Conservation (phyloP, 305 asterid species). For the Fraxinus baroniana region DNA sequence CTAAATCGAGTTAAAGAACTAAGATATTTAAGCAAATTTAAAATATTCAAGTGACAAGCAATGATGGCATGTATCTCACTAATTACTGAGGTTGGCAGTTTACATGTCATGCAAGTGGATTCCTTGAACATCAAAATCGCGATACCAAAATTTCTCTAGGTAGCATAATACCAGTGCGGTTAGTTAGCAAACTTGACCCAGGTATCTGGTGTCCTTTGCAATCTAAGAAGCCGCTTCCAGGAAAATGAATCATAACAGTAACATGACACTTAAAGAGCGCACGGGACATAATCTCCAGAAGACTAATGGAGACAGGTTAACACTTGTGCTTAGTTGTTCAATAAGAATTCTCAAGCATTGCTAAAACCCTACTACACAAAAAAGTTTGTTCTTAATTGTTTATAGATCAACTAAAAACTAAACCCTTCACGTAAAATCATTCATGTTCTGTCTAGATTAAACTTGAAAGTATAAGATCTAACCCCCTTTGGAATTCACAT, state of each 20-base stretch:
- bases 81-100: neutral
- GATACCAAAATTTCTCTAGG: too few species aligned
- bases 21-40: neutral
- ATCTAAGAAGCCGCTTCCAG: constrained; percentile 29
- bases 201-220: constrained; percentile 17
- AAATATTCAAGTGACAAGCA: neutral
- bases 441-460: neutral
- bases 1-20: neutral
- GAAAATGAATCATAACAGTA: neutral
- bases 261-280: neutral
- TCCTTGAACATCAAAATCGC: too few species aligned
- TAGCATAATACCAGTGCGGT: too few species aligned
- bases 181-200: too few species aligned
- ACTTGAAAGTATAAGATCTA: neutral
- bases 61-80: neutral
- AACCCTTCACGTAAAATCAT: neutral
- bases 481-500: neutral
- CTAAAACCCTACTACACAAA: neutral
- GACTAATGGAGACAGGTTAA: neutral
- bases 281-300: neutral
- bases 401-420: neutral
- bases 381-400: neutral
- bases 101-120: neutral
- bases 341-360: neutral
- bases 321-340: neutral